A percentile compares a stretch with the other conserved stretches of the same genome.
These are phyloP conservation scores for Coniosporium apollinis DNA, from an alignment of 495 filamentous ascomycete species.

Conservation along the genomic window DNA sequence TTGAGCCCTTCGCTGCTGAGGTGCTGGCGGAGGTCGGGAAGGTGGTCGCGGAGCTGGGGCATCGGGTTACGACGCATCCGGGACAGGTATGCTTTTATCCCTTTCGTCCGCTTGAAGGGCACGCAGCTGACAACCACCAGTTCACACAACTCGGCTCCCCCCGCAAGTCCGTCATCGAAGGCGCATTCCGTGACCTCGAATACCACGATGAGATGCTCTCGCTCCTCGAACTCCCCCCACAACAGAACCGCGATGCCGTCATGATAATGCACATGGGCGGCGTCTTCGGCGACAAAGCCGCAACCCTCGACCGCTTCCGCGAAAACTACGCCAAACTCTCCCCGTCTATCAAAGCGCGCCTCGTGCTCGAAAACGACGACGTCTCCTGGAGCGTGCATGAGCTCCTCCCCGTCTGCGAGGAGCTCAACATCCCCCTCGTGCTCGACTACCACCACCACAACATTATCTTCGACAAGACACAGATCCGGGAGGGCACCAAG, in stretches of 20 bases:
- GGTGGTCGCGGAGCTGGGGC: conserved; percentile 63
- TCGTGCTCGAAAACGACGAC: conserved; percentile 93
- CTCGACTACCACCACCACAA: conserved; percentile 95
- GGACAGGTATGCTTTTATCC: too few species aligned
- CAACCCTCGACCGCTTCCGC: conserved; percentile 66
- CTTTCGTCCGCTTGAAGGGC: too few species aligned
- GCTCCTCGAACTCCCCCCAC: conserved; percentile 59
- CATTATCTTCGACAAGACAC: conserved; percentile 58
- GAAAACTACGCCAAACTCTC: conserved; percentile 54
- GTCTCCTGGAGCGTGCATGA: conserved; percentile 84
- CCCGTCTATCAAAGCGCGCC: conserved; percentile 52
- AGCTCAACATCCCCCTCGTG: conserved; percentile 81
- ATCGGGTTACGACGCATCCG: conserved; percentile 79
- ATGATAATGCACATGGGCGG: conserved; percentile 96
- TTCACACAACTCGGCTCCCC: conserved; percentile 86
- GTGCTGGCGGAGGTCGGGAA: conserved; percentile 60
- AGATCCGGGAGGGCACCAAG: conserved; percentile 69
- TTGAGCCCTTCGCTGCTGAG: conserved; percentile 72
- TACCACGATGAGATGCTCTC: conserved; percentile 80
- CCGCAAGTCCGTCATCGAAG: conserved; percentile 52
- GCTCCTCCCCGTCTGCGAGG: conserved; percentile 77
- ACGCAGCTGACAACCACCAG: too few species aligned
- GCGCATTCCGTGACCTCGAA: conserved; percentile 64
- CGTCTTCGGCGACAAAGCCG: conserved; percentile 72
- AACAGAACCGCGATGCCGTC: conserved; percentile 73